A percentile compares a stretch with the other conserved stretches of the same genome.
phyloP scores from a whole-genome alignment of 2,329 filamentous ascomycete species.

The Botrytis cinerea region DNA sequence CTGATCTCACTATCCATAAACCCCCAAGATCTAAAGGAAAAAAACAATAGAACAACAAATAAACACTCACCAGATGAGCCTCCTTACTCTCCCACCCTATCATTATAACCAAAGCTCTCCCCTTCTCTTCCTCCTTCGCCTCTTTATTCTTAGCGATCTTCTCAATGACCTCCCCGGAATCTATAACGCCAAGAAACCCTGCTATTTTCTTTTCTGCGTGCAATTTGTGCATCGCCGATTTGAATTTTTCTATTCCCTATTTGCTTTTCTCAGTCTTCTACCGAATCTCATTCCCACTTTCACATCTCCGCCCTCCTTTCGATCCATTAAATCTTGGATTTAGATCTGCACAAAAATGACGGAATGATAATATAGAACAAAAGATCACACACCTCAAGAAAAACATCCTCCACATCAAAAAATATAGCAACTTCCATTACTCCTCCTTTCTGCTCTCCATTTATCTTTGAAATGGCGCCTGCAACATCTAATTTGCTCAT shows the following conservation, averaged over 20 bases:
- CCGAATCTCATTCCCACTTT: neutral
- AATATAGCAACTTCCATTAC: slow-evolving; percentile 33
- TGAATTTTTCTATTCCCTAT: neutral
- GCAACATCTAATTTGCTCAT: neutral
- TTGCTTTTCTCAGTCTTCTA: neutral
- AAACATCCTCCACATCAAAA: slow-evolving; percentile 22
- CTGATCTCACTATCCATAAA: no score
- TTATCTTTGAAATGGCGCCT: neutral
- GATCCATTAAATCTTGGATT: neutral
- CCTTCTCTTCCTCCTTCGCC: slow-evolving; percentile 21
- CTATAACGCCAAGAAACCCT: neutral
- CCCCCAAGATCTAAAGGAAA: no score
- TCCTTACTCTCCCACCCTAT: slow-evolving; percentile 36
- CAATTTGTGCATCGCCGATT: neutral
- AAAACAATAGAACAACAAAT: neutral
- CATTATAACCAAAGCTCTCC: slow-evolving; percentile 28
- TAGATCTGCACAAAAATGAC: neutral
- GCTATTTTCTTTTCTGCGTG: neutral
- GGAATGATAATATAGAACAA: neutral
- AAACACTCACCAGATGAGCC: slow-evolving; percentile 30
- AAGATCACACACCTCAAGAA: neutral
- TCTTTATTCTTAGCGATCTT: neutral
- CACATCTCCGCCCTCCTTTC: neutral
- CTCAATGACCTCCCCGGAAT: slow-evolving; percentile 1
- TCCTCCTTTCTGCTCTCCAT: neutral